These are phyloP conservation scores for Leptographium wingfieldii DNA, from an alignment of 2,329 filamentous ascomycete genomes.

Conservation along the genomic window DNA sequence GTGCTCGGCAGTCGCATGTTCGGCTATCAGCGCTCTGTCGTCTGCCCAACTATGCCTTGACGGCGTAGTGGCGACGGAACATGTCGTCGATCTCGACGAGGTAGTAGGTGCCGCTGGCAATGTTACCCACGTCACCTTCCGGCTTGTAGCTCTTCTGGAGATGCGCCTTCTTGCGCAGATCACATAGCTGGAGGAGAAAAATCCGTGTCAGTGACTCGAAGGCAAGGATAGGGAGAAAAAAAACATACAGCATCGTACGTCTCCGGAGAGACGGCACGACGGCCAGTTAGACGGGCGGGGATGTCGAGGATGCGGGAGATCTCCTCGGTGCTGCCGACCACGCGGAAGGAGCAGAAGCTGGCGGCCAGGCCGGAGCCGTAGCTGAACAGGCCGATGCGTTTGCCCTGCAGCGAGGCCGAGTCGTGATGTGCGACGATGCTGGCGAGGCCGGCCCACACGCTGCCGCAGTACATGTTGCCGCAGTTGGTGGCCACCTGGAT, in stretches of 20 bases:
- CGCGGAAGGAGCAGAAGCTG: slow-evolving; percentile 60
- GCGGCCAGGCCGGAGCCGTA: slow-evolving; percentile 66
- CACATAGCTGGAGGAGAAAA: slow-evolving; percentile 50
- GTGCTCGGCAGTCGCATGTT: background rate
- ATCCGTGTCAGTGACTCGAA: background rate
- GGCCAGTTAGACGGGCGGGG: slow-evolving; percentile 51
- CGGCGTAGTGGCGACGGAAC: slow-evolving; percentile 67
- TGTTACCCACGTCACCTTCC: slow-evolving; percentile 52
- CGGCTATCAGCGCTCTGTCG: background rate
- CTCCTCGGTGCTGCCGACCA: slow-evolving; percentile 55
- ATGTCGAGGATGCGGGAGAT: slow-evolving; percentile 60
- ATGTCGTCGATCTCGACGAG: slow-evolving; percentile 70
- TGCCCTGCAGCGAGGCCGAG: slow-evolving; percentile 51
- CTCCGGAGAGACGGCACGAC: slow-evolving; percentile 55
- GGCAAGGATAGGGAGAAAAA: background rate
- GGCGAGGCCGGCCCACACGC: slow-evolving; percentile 65
- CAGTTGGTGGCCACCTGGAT: slow-evolving; percentile 69
- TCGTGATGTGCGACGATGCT: slow-evolving; percentile 54
- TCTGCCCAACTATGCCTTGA: slow-evolving; percentile 49
- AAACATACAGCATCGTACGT: slow-evolving; percentile 59
- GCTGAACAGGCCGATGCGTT: slow-evolving; percentile 65
- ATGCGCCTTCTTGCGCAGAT: slow-evolving; percentile 71
- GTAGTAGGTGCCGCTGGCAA: slow-evolving; percentile 61
- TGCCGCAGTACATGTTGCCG: slow-evolving; percentile 56
- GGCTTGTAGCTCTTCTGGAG: slow-evolving; percentile 69